phyloP scores from a whole-genome alignment of 352 stramenopile species.

The Globisporangium paddicum region DNA sequence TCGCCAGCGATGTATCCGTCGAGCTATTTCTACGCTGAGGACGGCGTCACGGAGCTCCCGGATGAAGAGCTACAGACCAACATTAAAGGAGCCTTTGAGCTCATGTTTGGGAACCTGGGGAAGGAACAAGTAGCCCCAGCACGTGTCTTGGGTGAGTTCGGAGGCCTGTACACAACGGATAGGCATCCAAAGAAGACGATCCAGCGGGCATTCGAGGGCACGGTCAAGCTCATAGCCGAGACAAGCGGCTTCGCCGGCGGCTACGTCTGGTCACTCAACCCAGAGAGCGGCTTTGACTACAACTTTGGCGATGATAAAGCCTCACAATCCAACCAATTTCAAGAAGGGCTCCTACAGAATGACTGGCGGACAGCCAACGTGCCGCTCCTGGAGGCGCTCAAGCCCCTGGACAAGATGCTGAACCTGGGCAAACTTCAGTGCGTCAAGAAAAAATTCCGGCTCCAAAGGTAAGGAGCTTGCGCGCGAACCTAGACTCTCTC shows the following conservation, averaged over 20 bases:
- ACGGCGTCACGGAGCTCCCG: constrained; percentile 34
- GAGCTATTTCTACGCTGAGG: constrained; percentile 44
- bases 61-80: constrained; percentile 32
- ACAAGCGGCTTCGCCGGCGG: constrained; percentile 39
- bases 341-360: constrained; percentile 42
- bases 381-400: constrained; percentile 36
- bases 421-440: constrained; percentile 49
- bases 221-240: constrained; percentile 50
- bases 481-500: too few relatives aligned
- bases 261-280: constrained; percentile 75
- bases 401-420: constrained; percentile 43
- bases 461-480: neutral
- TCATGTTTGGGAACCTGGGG: constrained; percentile 66
- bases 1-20: constrained; percentile 58
- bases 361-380: constrained; percentile 59
- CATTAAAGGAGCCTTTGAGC: constrained; percentile 45
- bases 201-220: constrained; percentile 51
- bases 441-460: constrained; percentile 21
- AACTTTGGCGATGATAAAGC: constrained; percentile 31
- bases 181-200: constrained; percentile 52
- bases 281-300: constrained; percentile 64
- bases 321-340: constrained; percentile 24
- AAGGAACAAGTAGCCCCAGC: constrained; percentile 34
- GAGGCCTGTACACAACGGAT: constrained; percentile 53
- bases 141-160: constrained; percentile 64